Conservation (phyloP, 768 basidiomycete species). For the Tylopilus sp. region DNA sequence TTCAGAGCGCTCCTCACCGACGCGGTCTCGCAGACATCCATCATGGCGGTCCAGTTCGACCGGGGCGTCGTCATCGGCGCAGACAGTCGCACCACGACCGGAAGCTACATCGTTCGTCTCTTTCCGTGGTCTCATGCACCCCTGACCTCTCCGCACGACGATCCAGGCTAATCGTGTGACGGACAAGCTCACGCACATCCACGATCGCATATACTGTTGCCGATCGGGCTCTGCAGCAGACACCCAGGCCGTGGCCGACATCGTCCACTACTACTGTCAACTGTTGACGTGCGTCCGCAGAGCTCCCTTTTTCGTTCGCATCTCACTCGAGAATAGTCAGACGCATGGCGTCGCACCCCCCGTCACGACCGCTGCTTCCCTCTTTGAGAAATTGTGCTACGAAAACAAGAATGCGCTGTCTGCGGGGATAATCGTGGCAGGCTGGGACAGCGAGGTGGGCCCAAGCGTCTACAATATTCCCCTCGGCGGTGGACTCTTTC, state of each 20-base stretch:
- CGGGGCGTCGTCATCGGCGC: slow-evolving; percentile 95
- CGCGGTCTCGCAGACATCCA: slow-evolving; percentile 72
- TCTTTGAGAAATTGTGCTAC: slow-evolving; percentile 89
- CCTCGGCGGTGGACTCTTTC: slow-evolving; percentile 93
- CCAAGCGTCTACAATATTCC: slow-evolving; percentile 97
- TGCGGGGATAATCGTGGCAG: slow-evolving; percentile 97
- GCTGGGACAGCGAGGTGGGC: slow-evolving; percentile 91
- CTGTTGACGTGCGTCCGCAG: slow-evolving; percentile 55
- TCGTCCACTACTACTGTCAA: slow-evolving; percentile 80
- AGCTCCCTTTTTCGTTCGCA: neutral
- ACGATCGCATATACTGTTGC: slow-evolving; percentile 99
- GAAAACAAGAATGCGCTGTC: slow-evolving; percentile 85
- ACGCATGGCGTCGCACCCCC: slow-evolving; percentile 62
- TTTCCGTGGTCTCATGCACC: neutral
- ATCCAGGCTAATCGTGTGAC: slow-evolving; percentile 93
- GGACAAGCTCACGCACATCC: slow-evolving; percentile 94
- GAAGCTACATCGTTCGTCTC: slow-evolving; percentile 85
- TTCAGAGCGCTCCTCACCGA: neutral
- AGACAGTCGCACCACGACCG: slow-evolving; percentile 95
- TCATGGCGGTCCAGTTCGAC: slow-evolving; percentile 98
- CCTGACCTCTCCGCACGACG: neutral
- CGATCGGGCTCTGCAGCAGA: slow-evolving; percentile 97
- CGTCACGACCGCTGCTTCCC: slow-evolving; percentile 74
- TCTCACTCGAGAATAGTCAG: slow-evolving; percentile 39
- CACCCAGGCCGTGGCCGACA: slow-evolving; percentile 94